Base-by-base conservation (phyloP, 805 yeast genomes). In the Candida khao-thaluensis region DNA sequence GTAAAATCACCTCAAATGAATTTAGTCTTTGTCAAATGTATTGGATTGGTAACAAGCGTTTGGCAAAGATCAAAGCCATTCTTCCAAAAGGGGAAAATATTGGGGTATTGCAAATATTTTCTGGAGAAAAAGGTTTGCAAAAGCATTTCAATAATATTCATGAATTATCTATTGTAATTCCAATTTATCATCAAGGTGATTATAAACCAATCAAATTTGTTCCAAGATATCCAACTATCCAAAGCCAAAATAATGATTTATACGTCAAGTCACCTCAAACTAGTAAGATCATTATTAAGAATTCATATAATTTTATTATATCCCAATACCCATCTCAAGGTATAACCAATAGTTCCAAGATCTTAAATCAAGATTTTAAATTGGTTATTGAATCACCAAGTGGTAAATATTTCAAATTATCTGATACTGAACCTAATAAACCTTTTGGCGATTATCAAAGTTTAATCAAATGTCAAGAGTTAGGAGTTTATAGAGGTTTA, bases 221-320 rank as follows among this genome's bases (percentile, higher is more conserved):
- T 12, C 77, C 79, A 14, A 66, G 87, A 38, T 81, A 76, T 48
- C 88, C 93, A 1, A 79, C 91, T 0, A 81, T 84, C 12, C 80
- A 76, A 43, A 74, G 82, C 20, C 79, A 76, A 52, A 71, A 72
- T 30, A 78, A 81, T 44, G 99, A 91, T 57, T 59, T 88, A 34
- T 93, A 91, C 59, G 76, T 93, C 41, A 72, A 78, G 39, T 87
- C 84, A 48, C 99, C 99, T 2, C 98, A 91, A 58, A 76, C 82
- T 45, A 76, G 74, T 49, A 70, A 74, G 42, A 61, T 93, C 34
- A 62, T 72, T 7, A 64, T 62, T 14, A 77, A 77, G 15, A 78
- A 76, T 41, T 72, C 78, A 5, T 86, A 86, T 52, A 74, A 68
- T 35, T 90, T 91, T 56, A 76, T 71, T 41, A 60, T 87, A 23